Percentiles rank a stretch among this genome's conserved stretches.
Conservation (phyloP, 164 flowering plant genomes). For the Echeveria elegans region DNA sequence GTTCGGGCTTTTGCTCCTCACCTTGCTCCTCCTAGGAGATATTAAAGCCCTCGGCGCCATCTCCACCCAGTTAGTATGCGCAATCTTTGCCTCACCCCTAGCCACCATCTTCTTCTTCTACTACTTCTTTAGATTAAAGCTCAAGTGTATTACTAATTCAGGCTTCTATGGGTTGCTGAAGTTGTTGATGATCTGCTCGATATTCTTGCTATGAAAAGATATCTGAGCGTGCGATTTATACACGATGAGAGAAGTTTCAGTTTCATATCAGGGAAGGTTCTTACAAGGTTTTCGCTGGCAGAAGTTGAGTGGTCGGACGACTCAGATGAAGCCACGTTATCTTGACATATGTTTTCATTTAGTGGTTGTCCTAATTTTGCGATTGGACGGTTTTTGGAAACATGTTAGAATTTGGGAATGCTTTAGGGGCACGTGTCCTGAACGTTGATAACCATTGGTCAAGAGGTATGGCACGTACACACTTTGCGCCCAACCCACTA, state of each 20-base stretch:
- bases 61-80: conserved; percentile 15
- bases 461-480: too few relatives aligned
- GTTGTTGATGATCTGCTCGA: not conserved
- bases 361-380: not conserved
- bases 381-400: not conserved
- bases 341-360: not conserved
- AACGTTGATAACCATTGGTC: too few relatives aligned
- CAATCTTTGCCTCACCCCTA: not conserved
- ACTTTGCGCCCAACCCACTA: too few relatives aligned
- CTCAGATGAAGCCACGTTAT: not conserved
- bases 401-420: not conserved
- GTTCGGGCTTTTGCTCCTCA: conserved; percentile 11
- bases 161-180: not conserved
- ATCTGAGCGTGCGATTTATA: too few relatives aligned
- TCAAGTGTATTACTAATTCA: not conserved
- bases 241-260: not conserved
- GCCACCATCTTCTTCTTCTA: not conserved
- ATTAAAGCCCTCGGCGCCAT: conserved; percentile 19
- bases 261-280: not conserved
- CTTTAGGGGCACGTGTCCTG: not conserved
- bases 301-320: not conserved
- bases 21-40: conserved; percentile 9
- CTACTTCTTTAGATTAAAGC: not conserved
- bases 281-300: not conserved
- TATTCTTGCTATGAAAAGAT: too few relatives aligned